A percentile compares a stretch with the other conserved stretches of the same genome.
Evolutionary conservation across 805 yeast species (phyloP).

Genomic region (Ogataea minuta): DNA sequence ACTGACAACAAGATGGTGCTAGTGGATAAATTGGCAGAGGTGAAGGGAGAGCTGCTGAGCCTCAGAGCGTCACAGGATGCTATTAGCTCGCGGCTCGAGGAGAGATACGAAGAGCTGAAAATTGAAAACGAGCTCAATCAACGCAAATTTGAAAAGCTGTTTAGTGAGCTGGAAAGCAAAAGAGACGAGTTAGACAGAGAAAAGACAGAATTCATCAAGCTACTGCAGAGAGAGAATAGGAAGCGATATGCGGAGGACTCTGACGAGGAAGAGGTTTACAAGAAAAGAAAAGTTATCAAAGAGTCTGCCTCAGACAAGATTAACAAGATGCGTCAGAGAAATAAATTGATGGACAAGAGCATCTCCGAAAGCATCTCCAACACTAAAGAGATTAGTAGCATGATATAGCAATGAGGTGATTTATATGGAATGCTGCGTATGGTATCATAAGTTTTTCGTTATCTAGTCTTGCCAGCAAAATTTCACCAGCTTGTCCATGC

Average conservation of each 20-base stretch:
- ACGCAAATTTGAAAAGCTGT: constrained; percentile 26
- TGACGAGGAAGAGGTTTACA: constrained; percentile 11
- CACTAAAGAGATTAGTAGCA: constrained; percentile 13
- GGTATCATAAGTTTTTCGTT: background rate
- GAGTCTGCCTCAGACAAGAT: constrained; percentile 10
- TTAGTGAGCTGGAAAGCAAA: constrained; percentile 26
- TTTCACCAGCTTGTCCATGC: constrained; percentile 82
- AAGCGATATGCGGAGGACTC: constrained; percentile 13
- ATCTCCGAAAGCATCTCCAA: constrained; percentile 16
- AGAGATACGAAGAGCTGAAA: constrained; percentile 62
- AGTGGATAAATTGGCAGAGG: constrained; percentile 19
- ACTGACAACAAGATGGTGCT: constrained; percentile 17
- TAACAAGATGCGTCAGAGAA: constrained; percentile 16
- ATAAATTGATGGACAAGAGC: constrained; percentile 14
- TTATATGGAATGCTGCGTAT: no score
- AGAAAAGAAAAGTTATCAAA: constrained; percentile 1
- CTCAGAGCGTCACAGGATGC: constrained; percentile 37
- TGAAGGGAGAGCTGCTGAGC: constrained; percentile 24
- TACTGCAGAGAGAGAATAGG: constrained; percentile 18
- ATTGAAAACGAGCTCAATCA: constrained; percentile 40
- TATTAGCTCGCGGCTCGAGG: constrained; percentile 64
- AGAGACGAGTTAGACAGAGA: constrained; percentile 29
- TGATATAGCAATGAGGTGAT: constrained; percentile 1
- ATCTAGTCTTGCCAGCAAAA: constrained; percentile 59
- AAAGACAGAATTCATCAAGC: constrained; percentile 25